Conservation (phyloP, 2,329 filamentous ascomycete genomes). For the Pyrenochaeta sp. region DNA sequence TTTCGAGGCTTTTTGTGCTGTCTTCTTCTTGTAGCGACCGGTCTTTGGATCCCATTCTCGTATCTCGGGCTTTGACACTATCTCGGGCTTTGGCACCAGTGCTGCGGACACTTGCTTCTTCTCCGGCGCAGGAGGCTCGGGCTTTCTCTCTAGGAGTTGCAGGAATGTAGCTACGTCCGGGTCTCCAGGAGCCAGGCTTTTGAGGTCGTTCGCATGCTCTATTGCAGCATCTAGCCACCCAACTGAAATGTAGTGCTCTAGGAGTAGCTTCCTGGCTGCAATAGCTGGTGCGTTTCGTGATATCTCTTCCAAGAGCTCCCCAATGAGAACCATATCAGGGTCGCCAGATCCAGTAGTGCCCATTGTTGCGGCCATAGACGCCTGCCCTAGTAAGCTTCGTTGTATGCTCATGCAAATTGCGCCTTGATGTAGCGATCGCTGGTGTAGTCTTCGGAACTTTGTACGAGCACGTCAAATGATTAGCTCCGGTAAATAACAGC, state of each 20-base stretch:
- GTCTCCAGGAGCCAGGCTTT: slow-evolving; percentile 29
- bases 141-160: slow-evolving; percentile 30
- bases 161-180: slow-evolving; percentile 33
- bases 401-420: not conserved
- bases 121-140: slow-evolving; percentile 26
- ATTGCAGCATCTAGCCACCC: slow-evolving; percentile 46
- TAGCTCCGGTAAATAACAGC: not conserved
- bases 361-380: slow-evolving; percentile 13
- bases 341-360: slow-evolving; percentile 28
- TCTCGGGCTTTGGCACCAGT: not conserved
- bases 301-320: slow-evolving; percentile 43
- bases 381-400: not conserved
- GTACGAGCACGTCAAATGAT: not conserved
- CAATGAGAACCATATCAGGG: slow-evolving; percentile 43
- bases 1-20: not conserved
- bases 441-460: not conserved
- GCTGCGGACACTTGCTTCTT: not conserved
- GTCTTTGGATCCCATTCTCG: slow-evolving; percentile 20
- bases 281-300: slow-evolving; percentile 40
- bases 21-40: slow-evolving; percentile 16
- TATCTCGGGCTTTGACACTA: not conserved
- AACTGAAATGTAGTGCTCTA: slow-evolving; percentile 43
- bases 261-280: slow-evolving; percentile 38
- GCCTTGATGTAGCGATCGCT: not conserved
- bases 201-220: slow-evolving; percentile 39